A percentile compares a stretch with the other conserved stretches of the same genome.
phyloP scores from a whole-genome alignment of 345 rosid genomes.

The Leavenworthia alabamica region DNA sequence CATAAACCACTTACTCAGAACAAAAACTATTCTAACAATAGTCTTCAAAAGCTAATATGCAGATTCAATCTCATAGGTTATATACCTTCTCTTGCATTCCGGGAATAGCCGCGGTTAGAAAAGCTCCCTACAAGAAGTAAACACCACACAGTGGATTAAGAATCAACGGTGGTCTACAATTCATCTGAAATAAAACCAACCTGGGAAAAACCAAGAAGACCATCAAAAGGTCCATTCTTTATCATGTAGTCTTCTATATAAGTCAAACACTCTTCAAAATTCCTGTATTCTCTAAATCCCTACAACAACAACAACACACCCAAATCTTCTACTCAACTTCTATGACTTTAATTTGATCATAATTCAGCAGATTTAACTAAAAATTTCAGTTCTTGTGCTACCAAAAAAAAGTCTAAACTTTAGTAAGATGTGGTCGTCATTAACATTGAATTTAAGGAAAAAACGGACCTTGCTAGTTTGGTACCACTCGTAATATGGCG shows the following conservation, averaged over 20 bases:
- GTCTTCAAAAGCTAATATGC: neutral
- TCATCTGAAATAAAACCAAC: conserved; percentile 14
- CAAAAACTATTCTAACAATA: neutral
- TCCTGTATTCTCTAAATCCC: conserved; percentile 30
- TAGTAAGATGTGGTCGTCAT: neutral
- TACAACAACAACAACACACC: conserved; percentile 4
- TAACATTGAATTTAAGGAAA: neutral
- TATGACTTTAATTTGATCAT: neutral
- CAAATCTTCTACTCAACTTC: neutral
- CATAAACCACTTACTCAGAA: conserved; percentile 2
- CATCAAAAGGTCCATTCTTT: conserved; percentile 42
- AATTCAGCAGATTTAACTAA: neutral
- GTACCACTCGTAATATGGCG: conserved; percentile 45
- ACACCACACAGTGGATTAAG: neutral
- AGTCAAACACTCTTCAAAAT: conserved; percentile 37
- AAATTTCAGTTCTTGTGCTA: neutral
- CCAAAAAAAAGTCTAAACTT: neutral
- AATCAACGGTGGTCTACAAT: neutral
- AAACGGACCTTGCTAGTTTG: conserved; percentile 29
- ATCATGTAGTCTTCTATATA: conserved; percentile 44
- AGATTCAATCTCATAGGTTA: neutral
- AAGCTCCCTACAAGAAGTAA: conserved; percentile 21
- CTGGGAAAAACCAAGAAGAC: conserved; percentile 48
- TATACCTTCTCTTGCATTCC: conserved; percentile 31
- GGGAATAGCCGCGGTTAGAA: conserved; percentile 23